Base-by-base conservation (phyloP, 805 yeast species). In the Wilhelminamyces savonicus region DNA sequence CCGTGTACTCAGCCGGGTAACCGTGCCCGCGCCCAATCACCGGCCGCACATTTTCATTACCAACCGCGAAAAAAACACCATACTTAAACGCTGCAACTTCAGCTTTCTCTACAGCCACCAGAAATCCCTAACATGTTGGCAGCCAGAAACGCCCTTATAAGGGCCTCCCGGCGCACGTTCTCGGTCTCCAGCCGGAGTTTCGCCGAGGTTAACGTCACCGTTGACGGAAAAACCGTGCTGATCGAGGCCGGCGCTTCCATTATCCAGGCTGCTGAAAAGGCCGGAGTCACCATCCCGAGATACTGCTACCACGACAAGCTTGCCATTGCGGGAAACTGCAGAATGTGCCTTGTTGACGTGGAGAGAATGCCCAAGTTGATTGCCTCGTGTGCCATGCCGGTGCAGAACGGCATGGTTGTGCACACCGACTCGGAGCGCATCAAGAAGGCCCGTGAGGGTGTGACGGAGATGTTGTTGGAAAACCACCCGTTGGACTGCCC, bases 401-500 rank as follows among this genome's bases (percentile, higher is more conserved):
- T 82, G n/a, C 82, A 78, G 50, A 75, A 77, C 36, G 94, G 94
- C 31, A 83, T 84, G 94, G 86, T 82, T 23, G 87, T 84, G 30
- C 75, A 78, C 52, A 84, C 95, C 29, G 73, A 79, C 53, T 64
- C 80, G 23, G 90, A 81, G 44, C 75, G 85, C 51, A 83, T 82
- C 40, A 78, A 74, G 57, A 76, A 80, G 57, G 85, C 88, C 26
- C 74, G 94, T 53, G 95, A 84, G 60, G 90, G 90, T 54, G 92
- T 84, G 46, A 85, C 94, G 25, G 95, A 85, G 61, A 82, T 84
- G 78, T 63, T 84, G 39, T 70, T 84, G 41, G 85, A 84, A 44
- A 85, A 85, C 68, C 95, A 84, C 65, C 95, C 95, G 14, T 70
- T 84, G 52, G 95, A 85, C 64, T 84, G 94, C 62, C 95, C 94